These are phyloP conservation scores for Cochlearia excelsa DNA, from an alignment of 345 rosid genomes.

Conservation along the genomic window DNA sequence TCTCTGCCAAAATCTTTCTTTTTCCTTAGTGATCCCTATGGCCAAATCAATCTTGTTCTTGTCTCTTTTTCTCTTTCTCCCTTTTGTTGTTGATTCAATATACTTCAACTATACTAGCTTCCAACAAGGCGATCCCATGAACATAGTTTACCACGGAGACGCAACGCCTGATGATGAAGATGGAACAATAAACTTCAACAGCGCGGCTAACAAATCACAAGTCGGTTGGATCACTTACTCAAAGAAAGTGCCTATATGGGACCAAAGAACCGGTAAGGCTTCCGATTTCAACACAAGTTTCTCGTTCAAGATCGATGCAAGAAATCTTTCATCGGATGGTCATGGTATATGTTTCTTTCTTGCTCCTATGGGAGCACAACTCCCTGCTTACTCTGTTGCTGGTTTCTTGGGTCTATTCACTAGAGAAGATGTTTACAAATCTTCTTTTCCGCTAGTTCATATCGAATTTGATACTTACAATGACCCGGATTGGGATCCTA, in stretches of 20 bases:
- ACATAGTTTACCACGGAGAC: slow-evolving; percentile 23
- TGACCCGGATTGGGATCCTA: slow-evolving; percentile 39
- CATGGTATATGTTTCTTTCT: slow-evolving; percentile 36
- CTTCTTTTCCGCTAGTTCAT: slow-evolving; percentile 29
- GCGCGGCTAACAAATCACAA: background rate
- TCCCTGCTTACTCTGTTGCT: slow-evolving; percentile 36
- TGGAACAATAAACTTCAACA: slow-evolving; percentile 26
- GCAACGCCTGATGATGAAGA: background rate
- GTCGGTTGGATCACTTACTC: slow-evolving; percentile 30
- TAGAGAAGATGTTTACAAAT: background rate
- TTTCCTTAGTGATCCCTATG: background rate
- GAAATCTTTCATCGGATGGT: background rate
- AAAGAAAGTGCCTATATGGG: slow-evolving; percentile 19
- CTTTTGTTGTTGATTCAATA: slow-evolving; percentile 26
- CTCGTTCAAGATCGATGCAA: slow-evolving; percentile 29
- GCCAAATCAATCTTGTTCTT: slow-evolving; percentile 17
- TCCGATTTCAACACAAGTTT: slow-evolving; percentile 24
- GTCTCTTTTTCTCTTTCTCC: slow-evolving; percentile 1
- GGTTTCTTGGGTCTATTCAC: slow-evolving; percentile 42
- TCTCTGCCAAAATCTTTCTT: background rate
- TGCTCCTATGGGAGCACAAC: slow-evolving; percentile 29
- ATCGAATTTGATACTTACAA: slow-evolving; percentile 40
- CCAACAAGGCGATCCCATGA: background rate
- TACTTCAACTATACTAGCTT: slow-evolving; percentile 23
- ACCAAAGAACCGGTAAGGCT: slow-evolving; percentile 12